phyloP scores from a whole-genome alignment of 306 rosid genomes.

The Cucumis hystrix region DNA sequence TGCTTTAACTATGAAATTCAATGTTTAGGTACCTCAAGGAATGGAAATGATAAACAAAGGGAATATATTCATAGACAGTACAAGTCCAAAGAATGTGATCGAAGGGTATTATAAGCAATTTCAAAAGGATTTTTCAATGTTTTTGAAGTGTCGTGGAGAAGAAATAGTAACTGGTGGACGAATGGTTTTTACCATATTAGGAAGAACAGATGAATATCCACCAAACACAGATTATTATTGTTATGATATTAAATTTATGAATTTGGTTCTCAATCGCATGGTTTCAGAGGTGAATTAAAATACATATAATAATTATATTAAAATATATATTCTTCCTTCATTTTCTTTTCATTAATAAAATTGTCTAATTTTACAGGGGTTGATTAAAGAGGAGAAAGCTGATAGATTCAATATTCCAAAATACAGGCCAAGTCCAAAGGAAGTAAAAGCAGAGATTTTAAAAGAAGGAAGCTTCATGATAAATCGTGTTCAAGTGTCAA shows the following conservation, averaged over 20 bases:
- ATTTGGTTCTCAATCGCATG: constrained; percentile 21
- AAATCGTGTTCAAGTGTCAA: constrained; percentile 6
- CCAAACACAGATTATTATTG: neutral
- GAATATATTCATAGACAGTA: constrained; percentile 12
- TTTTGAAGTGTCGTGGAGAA: constrained; percentile 21
- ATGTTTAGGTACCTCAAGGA: constrained; percentile 15
- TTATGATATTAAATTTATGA: neutral
- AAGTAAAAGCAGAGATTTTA: constrained; percentile 19
- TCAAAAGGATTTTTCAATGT: constrained; percentile 19
- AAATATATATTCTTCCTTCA: neutral
- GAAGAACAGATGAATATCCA: constrained; percentile 11
- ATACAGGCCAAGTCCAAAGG: constrained; percentile 14
- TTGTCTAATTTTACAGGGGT: too few relatives aligned
- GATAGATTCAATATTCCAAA: constrained; percentile 17
- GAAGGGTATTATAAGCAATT: constrained; percentile 19
- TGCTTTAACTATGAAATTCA: neutral
- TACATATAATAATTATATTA: fast-evolving
- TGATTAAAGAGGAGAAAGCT: too few relatives aligned
- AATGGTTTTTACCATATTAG: constrained; percentile 23
- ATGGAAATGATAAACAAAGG: constrained; percentile 14
- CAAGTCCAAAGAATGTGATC: constrained; percentile 9
- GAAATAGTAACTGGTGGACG: constrained; percentile 24
- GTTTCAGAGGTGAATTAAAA: constrained; percentile 20
- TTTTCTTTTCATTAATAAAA: neutral
- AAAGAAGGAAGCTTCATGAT: constrained; percentile 28